phyloP scores from a whole-genome alignment of 768 basidiomycete genomes.

The Phylloporus scabripes region DNA sequence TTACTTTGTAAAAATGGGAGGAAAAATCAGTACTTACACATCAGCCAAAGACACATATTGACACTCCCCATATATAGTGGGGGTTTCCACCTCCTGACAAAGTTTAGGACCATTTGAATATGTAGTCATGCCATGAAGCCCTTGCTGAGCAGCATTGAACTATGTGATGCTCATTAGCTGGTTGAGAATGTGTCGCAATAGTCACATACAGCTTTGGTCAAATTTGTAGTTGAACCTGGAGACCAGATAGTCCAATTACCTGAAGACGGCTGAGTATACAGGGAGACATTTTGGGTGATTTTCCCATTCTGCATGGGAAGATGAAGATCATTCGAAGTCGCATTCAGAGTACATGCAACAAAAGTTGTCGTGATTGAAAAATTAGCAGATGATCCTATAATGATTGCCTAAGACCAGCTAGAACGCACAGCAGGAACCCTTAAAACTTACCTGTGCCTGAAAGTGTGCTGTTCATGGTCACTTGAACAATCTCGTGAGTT shows the following conservation, averaged over 20 bases:
- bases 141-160: background rate
- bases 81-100: background rate
- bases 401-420: no score
- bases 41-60: background rate
- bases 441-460: background rate
- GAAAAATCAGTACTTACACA: background rate
- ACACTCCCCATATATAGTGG: background rate
- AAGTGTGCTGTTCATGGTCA: background rate
- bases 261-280: no score
- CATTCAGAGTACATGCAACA: constrained; percentile 6
- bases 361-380: background rate
- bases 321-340: background rate
- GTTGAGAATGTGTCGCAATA: no score
- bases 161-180: no score
- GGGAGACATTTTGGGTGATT: background rate
- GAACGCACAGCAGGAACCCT: no score
- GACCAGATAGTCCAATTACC: constrained; percentile 6
- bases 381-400: no score
- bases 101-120: background rate
- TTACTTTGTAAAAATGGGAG: background rate
- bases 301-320: constrained; percentile 4
- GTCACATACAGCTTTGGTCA: background rate
- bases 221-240: background rate
- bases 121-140: background rate
- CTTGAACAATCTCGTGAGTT: background rate